Evolutionary conservation across 768 basidiomycete genomes (phyloP).

Genomic region (Jaapia argillacea): DNA sequence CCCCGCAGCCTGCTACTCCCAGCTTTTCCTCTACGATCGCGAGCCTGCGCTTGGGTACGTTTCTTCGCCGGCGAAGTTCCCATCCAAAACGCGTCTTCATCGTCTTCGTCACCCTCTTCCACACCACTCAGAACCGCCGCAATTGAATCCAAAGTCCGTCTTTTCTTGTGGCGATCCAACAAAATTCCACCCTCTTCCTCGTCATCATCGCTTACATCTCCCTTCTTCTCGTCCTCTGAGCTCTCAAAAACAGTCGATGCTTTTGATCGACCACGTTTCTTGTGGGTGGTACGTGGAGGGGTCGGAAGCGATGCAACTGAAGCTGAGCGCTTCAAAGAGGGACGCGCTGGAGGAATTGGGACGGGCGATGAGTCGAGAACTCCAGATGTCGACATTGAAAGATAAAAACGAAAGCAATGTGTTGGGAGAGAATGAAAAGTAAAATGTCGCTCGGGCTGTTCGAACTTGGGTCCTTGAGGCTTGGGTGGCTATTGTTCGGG

Average conservation of each 20-base stretch:
- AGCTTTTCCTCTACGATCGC: slow-evolving; percentile 5
- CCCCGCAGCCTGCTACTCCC: slow-evolving; percentile 6
- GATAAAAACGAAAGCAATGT: no score
- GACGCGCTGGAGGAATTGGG: slow-evolving; percentile 14
- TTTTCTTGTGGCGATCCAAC: slow-evolving; percentile 14
- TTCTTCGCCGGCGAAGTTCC: slow-evolving; percentile 2
- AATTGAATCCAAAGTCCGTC: slow-evolving; percentile 14
- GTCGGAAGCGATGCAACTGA: slow-evolving; percentile 59
- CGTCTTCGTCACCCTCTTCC: slow-evolving; percentile 15
- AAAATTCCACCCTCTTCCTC: slow-evolving; percentile 8
- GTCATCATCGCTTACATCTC: slow-evolving; percentile 16
- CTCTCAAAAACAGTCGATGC: slow-evolving; percentile 30
- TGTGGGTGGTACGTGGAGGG: slow-evolving; percentile 50
- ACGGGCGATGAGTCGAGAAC: slow-evolving; percentile 24
- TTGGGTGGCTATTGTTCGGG: no score
- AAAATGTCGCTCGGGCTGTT: no score
- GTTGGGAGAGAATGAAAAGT: no score
- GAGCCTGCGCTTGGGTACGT: not conserved
- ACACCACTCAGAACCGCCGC: no score
- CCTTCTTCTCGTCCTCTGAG: slow-evolving; percentile 12
- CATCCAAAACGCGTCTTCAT: slow-evolving; percentile 21
- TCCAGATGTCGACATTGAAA: slow-evolving; percentile 21
- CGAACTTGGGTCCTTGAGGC: no score
- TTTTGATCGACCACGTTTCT: slow-evolving; percentile 32
- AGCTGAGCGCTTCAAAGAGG: slow-evolving; percentile 47